A percentile compares a stretch with the other conserved stretches of the same genome.
phyloP scores from a whole-genome alignment of 2,329 filamentous ascomycete species.

The Ciborinia camelliae region DNA sequence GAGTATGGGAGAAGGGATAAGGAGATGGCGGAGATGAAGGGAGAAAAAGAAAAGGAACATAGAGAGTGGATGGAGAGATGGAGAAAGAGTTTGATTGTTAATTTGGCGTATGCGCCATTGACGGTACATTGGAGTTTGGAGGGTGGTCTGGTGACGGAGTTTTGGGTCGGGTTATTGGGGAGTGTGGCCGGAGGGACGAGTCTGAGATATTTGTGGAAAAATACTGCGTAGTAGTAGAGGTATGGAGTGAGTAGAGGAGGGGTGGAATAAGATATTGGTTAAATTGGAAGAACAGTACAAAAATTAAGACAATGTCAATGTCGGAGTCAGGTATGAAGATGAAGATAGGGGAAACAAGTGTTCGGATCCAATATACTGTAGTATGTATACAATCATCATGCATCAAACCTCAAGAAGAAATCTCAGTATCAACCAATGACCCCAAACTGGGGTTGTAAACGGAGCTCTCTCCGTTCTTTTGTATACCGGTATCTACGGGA shows the following conservation, averaged over 20 bases:
- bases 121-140: slow-evolving; percentile 80
- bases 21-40: slow-evolving; percentile 33
- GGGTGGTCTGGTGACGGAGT: slow-evolving; percentile 58
- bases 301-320: neutral
- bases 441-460: neutral
- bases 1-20: slow-evolving; percentile 35
- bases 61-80: slow-evolving; percentile 43
- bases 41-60: slow-evolving; percentile 36
- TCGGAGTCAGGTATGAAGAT: no score
- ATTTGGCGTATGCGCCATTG: slow-evolving; percentile 74
- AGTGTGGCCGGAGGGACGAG: slow-evolving; percentile 47
- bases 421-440: neutral
- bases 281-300: neutral
- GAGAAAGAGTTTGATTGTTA: slow-evolving; percentile 65
- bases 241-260: neutral
- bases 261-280: neutral
- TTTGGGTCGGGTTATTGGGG: slow-evolving; percentile 57
- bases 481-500: neutral
- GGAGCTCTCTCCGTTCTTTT: neutral
- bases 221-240: slow-evolving; percentile 19
- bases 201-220: slow-evolving; percentile 45
- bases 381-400: neutral
- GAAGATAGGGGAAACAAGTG: neutral
- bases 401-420: neutral
- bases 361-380: neutral